phyloP scores from a whole-genome alignment of 345 rosid species.

The Atalantia buxifolia region DNA sequence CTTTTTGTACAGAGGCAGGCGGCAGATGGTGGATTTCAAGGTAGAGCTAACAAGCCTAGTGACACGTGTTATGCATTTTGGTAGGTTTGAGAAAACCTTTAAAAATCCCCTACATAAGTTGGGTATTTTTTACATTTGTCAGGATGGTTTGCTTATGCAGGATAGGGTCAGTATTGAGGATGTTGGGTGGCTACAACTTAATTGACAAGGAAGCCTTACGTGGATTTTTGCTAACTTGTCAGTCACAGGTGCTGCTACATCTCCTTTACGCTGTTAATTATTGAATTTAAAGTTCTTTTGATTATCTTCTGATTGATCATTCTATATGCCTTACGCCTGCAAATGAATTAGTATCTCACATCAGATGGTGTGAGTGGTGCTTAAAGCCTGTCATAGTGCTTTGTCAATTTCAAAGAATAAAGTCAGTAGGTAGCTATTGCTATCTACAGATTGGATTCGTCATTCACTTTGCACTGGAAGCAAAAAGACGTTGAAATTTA shows the following conservation, averaged over 20 bases:
- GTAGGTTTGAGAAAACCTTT: conserved; percentile 32
- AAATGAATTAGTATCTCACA: not conserved
- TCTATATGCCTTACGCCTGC: not conserved
- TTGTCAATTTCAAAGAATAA: not conserved
- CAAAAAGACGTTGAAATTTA: not conserved
- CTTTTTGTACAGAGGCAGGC: conserved; percentile 62
- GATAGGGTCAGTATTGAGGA: conserved; percentile 77
- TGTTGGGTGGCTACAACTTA: conserved; percentile 57
- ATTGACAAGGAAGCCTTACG: conserved; percentile 55
- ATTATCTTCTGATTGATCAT: conserved; percentile 4
- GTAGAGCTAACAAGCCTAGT: conserved; percentile 80
- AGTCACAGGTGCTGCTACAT: conserved; percentile 60
- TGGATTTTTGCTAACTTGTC: conserved; percentile 68
- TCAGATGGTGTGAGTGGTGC: not conserved
- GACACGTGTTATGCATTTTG: conserved; percentile 99
- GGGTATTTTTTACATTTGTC: conserved; percentile 4
- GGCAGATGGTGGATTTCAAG: conserved; percentile 88
- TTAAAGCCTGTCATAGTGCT: not conserved
- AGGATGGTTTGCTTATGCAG: conserved; percentile 32
- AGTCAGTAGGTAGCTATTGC: not conserved
- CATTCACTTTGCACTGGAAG: not conserved
- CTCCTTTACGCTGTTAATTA: not conserved
- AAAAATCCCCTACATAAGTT: conserved; percentile 4
- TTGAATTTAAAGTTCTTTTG: not conserved
- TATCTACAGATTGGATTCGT: not conserved